A percentile compares a stretch with the other conserved stretches of the same genome.
These are phyloP conservation scores for Pythium aquatile DNA, from an alignment of 352 stramenopile species.

Conservation along the genomic window DNA sequence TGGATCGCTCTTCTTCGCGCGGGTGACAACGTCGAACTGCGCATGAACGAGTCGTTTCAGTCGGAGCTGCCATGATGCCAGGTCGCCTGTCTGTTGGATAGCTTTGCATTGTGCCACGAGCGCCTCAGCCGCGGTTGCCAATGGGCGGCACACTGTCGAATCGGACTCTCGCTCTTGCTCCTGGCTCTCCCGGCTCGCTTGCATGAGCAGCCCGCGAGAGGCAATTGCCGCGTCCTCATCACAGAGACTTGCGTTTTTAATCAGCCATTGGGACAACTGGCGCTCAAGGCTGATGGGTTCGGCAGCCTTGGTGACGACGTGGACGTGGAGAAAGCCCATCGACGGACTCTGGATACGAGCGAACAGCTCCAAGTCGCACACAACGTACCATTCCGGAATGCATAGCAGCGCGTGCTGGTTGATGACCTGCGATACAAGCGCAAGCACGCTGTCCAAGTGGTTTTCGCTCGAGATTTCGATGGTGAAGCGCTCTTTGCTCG, in stretches of 20 bases:
- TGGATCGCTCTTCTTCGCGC: background rate
- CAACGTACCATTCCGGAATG: slow-evolving; percentile 47
- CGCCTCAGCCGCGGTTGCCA: background rate
- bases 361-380: slow-evolving; percentile 35
- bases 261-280: slow-evolving; percentile 13
- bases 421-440: slow-evolving; percentile 47
- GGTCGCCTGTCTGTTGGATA: background rate
- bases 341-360: slow-evolving; percentile 32
- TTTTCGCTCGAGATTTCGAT: slow-evolving; percentile 35
- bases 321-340: slow-evolving; percentile 21
- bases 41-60: slow-evolving; percentile 1
- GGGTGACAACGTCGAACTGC: background rate
- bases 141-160: background rate
- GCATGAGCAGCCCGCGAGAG: background rate
- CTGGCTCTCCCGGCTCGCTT: background rate
- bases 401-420: slow-evolving; percentile 52
- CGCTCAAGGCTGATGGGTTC: background rate
- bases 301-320: background rate
- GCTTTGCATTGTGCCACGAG: slow-evolving; percentile 10
- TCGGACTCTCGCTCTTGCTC: too few relatives aligned
- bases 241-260: slow-evolving; percentile 1
- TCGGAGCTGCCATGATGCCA: background rate
- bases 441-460: slow-evolving; percentile 34
- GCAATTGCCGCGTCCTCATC: slow-evolving; percentile 8
- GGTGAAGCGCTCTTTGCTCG: slow-evolving; percentile 40